Base-by-base conservation (phyloP, 1,139 yeast species). In the Pichia sp. region DNA sequence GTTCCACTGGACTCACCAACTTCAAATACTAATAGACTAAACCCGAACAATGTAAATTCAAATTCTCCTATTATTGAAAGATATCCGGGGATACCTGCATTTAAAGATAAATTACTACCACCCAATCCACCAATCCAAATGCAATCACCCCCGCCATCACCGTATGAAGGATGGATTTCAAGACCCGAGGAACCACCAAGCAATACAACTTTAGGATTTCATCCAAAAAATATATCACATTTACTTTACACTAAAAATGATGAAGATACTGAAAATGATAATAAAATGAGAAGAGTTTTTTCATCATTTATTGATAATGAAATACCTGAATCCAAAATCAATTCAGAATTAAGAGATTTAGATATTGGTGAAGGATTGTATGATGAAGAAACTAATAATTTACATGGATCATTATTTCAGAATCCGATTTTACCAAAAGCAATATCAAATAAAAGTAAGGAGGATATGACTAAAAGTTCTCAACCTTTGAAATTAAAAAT, bases 121-220 rank as follows among this genome's bases (percentile, higher is more conserved):
- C 69, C 69, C 0, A 58, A 58, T 33, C 56, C 62, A 10, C 58
- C 55, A 13, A 54, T 66, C 2, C 67, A 66, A 47, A 55, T 66
- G 49, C 67, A 63, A 53, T 66, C 69, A 0, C 69, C 69, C 5
- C 69, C 69, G 11, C 61, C 68, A 2, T 66, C 69, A 2, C 69
- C 69, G 3, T 65, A 65, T 47, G 55, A 65, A 30, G 68, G 68
- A 3, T 65, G 61, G 56, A 55, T 58, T 9, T 60, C 58, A 33
- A 55, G 53, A 47, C 66, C 65, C 1, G 69, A 66, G 49, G 69
- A 65, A 1, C 61, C 68, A 9, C 69, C 69, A 14, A 52, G 57
- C 42, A 64, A 61, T 45, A 53, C 52, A 34, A 57, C 61, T 9
- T 56, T 65, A 4, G 60, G 66, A 48, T 59, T 61, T 11, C 65